These are phyloP conservation scores for Trametes maxima DNA, from an alignment of 768 basidiomycete genomes.

Conservation along the genomic window DNA sequence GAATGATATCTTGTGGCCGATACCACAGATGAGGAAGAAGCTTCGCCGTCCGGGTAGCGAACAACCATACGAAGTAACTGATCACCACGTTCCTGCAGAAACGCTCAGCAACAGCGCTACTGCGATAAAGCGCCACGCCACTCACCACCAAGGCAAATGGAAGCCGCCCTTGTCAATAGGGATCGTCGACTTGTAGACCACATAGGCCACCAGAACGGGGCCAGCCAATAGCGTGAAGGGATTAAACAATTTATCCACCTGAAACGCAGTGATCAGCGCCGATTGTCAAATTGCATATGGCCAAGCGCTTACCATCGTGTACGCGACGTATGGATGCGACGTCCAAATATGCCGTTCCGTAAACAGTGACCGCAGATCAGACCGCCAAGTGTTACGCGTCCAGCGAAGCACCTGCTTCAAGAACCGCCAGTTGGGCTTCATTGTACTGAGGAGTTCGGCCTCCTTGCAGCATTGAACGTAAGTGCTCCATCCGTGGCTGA, in stretches of 20 bases:
- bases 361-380: slow-evolving; percentile 85
- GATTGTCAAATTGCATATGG: background rate
- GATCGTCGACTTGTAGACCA: slow-evolving; percentile 80
- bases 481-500: slow-evolving; percentile 93
- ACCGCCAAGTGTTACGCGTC: slow-evolving; percentile 95
- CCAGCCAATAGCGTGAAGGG: slow-evolving; percentile 86
- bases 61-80: slow-evolving; percentile 71
- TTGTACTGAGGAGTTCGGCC: slow-evolving; percentile 85
- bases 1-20: slow-evolving; percentile 57
- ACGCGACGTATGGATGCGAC: slow-evolving; percentile 76
- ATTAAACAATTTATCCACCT: slow-evolving; percentile 87
- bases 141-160: slow-evolving; percentile 82
- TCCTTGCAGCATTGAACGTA: slow-evolving; percentile 88
- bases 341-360: slow-evolving; percentile 90
- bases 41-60: slow-evolving; percentile 75
- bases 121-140: slow-evolving; percentile 37
- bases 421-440: slow-evolving; percentile 97
- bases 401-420: slow-evolving; percentile 91
- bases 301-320: slow-evolving; percentile 72
- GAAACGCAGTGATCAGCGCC: slow-evolving; percentile 14
- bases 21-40: slow-evolving; percentile 63
- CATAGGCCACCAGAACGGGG: slow-evolving; percentile 72
- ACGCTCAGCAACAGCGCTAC: background rate
- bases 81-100: slow-evolving; percentile 62
- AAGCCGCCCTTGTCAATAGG: slow-evolving; percentile 69